A percentile compares a stretch with the other conserved stretches of the same genome.
Conservation (phyloP, 306 rosid genomes). For the Prunus armeniaca region DNA sequence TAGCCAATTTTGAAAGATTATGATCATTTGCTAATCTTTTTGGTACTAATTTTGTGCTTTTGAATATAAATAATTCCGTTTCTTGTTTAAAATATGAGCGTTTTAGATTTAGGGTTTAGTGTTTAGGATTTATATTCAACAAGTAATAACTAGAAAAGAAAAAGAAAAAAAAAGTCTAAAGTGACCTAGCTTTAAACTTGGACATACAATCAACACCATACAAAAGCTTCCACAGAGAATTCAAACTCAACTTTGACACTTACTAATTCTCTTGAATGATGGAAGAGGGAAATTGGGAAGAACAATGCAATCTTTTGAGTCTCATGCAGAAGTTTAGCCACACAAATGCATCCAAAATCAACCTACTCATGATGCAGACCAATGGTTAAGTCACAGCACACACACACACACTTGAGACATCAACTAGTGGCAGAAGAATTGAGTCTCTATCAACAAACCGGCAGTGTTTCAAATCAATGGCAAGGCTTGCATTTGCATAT, state of each 20-base stretch:
- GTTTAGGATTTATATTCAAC: no score
- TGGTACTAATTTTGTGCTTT: no score
- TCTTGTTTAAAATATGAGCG: no score
- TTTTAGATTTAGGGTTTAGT: no score
- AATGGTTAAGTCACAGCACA: background rate
- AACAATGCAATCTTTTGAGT: background rate
- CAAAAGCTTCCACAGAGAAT: no score
- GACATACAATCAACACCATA: no score
- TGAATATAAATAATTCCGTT: no score
- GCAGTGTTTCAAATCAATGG: background rate
- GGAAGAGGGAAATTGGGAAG: background rate
- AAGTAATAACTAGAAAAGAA: no score
- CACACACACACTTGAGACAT: background rate
- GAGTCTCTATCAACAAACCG: conserved; percentile 15
- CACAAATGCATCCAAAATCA: background rate
- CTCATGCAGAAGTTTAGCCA: background rate
- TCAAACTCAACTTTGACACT: background rate
- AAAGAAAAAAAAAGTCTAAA: no score
- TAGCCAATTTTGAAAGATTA: no score
- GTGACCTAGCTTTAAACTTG: no score
- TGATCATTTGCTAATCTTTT: no score
- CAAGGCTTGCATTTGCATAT: background rate
- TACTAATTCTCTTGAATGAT: background rate
- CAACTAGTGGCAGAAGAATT: conserved; percentile 24
- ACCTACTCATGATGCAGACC: background rate